Evolutionary conservation across 345 rosid genomes (phyloP).

Genomic region (Anacardium occidentale): DNA sequence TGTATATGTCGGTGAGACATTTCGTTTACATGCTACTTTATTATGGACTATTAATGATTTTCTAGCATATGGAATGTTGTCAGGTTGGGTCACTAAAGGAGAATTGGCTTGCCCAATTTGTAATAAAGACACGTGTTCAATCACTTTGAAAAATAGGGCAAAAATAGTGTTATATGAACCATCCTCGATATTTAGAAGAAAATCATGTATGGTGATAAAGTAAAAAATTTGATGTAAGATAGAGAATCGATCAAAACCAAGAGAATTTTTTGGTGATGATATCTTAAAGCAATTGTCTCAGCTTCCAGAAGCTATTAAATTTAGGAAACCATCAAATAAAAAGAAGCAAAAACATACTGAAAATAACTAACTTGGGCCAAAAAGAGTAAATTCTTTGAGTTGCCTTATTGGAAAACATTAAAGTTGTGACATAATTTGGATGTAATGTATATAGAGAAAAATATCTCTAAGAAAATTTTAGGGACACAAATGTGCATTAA

Average conservation of each 20-base stretch:
- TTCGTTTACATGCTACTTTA: slow-evolving; percentile 1
- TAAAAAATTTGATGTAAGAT: not conserved
- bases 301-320: too few relatives aligned
- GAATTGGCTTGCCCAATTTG: not conserved
- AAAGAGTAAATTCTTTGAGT: not conserved
- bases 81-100: not conserved
- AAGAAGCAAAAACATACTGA: too few relatives aligned
- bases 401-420: not conserved
- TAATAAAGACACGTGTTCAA: not conserved
- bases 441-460: not conserved
- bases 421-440: not conserved
- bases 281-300: too few relatives aligned
- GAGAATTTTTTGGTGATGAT: too few relatives aligned
- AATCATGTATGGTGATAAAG: not conserved
- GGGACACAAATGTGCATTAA: not conserved
- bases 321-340: too few relatives aligned
- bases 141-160: not conserved
- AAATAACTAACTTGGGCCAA: too few relatives aligned
- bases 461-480: not conserved
- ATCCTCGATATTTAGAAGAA: not conserved
- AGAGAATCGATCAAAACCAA: not conserved
- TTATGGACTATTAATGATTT: slow-evolving; percentile 14
- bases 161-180: too few relatives aligned
- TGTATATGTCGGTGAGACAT: not conserved
- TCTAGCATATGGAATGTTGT: not conserved